Conservation (phyloP, 1,284 basidiomycete genomes). For the Filobasidium uniguttulatum region DNA sequence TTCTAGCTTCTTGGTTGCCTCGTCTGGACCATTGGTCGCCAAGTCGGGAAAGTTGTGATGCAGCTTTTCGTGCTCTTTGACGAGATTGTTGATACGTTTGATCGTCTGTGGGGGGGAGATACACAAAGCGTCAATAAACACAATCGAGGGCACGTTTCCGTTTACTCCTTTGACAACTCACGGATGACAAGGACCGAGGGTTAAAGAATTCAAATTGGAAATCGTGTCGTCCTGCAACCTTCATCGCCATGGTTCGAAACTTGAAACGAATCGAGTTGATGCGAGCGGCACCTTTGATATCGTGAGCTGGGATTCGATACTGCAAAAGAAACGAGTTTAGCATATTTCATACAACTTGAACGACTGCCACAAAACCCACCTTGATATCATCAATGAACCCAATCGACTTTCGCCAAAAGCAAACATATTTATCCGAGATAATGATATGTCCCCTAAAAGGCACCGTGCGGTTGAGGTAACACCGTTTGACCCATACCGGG, state of each 20-base stretch:
- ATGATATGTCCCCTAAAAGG: constrained; percentile 35
- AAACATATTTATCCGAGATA: constrained; percentile 28
- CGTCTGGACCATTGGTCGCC: constrained; percentile 1
- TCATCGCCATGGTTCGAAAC: constrained; percentile 42
- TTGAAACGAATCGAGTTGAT: constrained; percentile 33
- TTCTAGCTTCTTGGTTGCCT: neutral
- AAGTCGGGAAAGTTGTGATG: constrained; percentile 1
- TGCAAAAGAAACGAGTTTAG: constrained; percentile 14
- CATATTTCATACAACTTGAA: neutral
- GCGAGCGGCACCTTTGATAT: constrained; percentile 39
- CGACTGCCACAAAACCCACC: constrained; percentile 17
- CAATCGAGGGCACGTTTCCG: neutral
- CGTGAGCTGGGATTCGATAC: constrained; percentile 43
- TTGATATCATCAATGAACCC: constrained; percentile 28
- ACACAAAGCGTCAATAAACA: neutral
- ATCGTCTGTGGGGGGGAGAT: constrained; percentile 3
- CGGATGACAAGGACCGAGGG: constrained; percentile 41
- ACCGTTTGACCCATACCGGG: constrained; percentile 27
- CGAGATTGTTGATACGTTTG: constrained; percentile 17
- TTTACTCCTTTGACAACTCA: constrained; percentile 12
- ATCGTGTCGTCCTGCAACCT: constrained; percentile 43
- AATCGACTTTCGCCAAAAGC: constrained; percentile 34
- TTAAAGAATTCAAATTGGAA: constrained; percentile 45
- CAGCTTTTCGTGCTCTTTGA: constrained; percentile 12
- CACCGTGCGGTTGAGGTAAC: constrained; percentile 26